Evolutionary conservation across 768 basidiomycete genomes (phyloP), one percentile per base, ranked within the genome.

Genomic region (Mycena belliarum): DNA sequence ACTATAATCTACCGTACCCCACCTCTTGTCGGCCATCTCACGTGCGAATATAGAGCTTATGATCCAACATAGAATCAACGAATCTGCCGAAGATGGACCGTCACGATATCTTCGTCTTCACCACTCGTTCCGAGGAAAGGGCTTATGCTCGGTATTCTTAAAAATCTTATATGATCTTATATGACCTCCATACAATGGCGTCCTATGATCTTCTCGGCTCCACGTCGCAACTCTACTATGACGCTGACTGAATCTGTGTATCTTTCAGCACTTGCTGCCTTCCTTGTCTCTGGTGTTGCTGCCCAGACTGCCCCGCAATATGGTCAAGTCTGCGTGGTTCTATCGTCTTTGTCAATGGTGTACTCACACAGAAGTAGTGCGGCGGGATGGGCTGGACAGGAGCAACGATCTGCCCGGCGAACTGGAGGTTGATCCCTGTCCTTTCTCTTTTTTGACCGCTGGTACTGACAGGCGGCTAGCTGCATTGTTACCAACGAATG

Each of bases 81-180:
- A 48, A 53, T 55, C 38, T 49, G 41, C 61, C 57, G 61, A 57
- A 53, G 54, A 63, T 59, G 11, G 49, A 47, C 61, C 57, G 61
- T 52, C 49, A 16, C 49, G 26, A 47, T 32, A n/a, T n/a, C n/a
- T n/a, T n/a, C n/a, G n/a, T 16, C n/a, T 28, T 38, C 33, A 23
- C 28, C 20, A 23, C 32, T 47, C 52, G 29, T 52, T 41, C 61
- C 57, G 61, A 63, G n/a, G 57, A 42, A 52, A 59, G 57, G 61
- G 57, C 57, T 44, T 21, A 63, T 63, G 57, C 49, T 63, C 61
- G 61, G 61, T 55, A 47, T 51, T 2, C 44, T 32, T 23, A 21
- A 50, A 49, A n/a, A n/a, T n/a, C n/a, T n/a, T n/a, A n/a, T n/a
- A n/a, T n/a, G n/a, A n/a, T n/a, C 45, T 28, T 20, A 38, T n/a